Conservation (phyloP, 257 asterid species). For the Nicotiana undulata region DNA sequence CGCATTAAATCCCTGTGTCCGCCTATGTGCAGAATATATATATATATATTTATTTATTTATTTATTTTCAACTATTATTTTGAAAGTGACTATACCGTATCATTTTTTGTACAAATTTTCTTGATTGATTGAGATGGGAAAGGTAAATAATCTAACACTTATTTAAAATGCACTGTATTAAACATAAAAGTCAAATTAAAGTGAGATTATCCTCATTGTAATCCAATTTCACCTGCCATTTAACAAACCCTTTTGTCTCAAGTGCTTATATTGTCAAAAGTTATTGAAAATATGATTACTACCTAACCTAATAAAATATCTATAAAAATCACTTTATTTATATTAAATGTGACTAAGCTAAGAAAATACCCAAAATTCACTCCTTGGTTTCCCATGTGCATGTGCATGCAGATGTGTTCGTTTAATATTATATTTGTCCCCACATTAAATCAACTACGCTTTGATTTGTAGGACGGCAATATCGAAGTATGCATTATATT, state of each 20-base stretch:
- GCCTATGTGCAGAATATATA: too few relatives aligned
- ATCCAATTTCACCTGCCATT: constrained; percentile 18
- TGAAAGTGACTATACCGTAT: accelerated
- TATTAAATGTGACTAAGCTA: constrained; percentile 10
- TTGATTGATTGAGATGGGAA: not conserved
- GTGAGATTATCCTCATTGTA: not conserved
- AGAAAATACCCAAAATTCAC: not conserved
- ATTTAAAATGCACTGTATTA: not conserved
- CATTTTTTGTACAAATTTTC: too few relatives aligned
- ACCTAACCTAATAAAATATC: not conserved
- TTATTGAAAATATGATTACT: not conserved
- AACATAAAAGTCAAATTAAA: not conserved
- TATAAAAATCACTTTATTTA: not conserved
- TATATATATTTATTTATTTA: too few relatives aligned
- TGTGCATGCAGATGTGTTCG: constrained; percentile 12
- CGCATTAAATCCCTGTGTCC: too few relatives aligned
- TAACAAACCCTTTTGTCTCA: constrained; percentile 22
- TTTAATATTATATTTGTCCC: constrained; percentile 7
- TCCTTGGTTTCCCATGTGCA: constrained; percentile 14
- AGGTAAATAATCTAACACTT: not conserved
- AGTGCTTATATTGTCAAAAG: constrained; percentile 18
- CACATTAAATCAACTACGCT: constrained; percentile 1
- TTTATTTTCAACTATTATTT: too few relatives aligned
- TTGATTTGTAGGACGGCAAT: constrained; percentile 2
- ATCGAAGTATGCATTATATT: not conserved